A percentile compares a stretch with the other conserved stretches of the same genome.
Evolutionary conservation across 2,329 filamentous ascomycete species (phyloP).

Genomic region (Alternaria consortialis): DNA sequence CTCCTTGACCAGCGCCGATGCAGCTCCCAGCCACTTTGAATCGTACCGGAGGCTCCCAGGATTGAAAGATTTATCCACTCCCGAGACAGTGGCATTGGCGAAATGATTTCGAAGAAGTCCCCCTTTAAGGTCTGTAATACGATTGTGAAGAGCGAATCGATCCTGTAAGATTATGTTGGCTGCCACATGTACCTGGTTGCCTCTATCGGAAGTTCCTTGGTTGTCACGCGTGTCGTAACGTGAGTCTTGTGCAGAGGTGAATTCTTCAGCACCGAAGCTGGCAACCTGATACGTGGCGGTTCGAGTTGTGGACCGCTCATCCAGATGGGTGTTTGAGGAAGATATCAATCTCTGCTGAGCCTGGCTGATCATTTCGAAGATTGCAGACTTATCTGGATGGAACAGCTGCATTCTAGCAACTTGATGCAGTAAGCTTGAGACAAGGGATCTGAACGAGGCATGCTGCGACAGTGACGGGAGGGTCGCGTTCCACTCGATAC

Average conservation of each 20-base stretch:
- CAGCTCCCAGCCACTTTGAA: constrained; percentile 30
- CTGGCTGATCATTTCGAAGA: constrained; percentile 8
- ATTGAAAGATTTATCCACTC: neutral
- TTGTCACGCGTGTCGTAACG: constrained; percentile 32
- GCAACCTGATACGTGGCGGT: constrained; percentile 38
- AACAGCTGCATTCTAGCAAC: constrained; percentile 27
- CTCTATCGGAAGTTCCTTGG: constrained; percentile 11
- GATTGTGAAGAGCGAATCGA: constrained; percentile 15
- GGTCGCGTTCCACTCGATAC: constrained; percentile 52
- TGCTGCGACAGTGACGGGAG: constrained; percentile 51
- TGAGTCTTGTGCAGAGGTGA: constrained; percentile 28
- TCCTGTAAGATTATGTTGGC: constrained; percentile 31
- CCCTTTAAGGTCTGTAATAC: constrained; percentile 10
- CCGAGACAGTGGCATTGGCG: constrained; percentile 3
- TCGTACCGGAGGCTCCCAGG: constrained; percentile 26
- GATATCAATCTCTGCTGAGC: constrained; percentile 4
- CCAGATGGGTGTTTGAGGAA: constrained; percentile 27
- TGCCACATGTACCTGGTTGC: constrained; percentile 19
- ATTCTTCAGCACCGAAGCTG: constrained; percentile 46
- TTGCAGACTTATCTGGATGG: constrained; percentile 4
- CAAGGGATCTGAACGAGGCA: constrained; percentile 30
- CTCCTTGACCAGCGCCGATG: constrained; percentile 13
- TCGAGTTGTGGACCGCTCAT: constrained; percentile 42
- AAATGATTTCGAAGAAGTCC: constrained; percentile 21
- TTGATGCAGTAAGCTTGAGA: constrained; percentile 37